Percentiles rank a stretch among this genome's conserved stretches.
Evolutionary conservation across 768 basidiomycete species (phyloP).

Genomic region (Pisolithus sp.): DNA sequence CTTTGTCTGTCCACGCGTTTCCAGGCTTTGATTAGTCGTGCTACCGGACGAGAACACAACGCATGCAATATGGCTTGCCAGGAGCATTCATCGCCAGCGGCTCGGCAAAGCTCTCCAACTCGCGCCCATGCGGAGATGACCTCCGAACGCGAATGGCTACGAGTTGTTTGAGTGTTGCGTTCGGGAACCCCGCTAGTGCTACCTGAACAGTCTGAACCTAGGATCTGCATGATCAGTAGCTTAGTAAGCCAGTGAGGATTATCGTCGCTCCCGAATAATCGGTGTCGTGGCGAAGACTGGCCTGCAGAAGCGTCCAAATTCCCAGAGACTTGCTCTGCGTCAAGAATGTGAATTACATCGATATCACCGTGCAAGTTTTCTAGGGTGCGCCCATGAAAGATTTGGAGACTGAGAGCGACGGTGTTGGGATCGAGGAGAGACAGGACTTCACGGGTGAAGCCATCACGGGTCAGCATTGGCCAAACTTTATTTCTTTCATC

Average conservation of each 20-base stretch:
- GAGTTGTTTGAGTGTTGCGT: constrained; percentile 34
- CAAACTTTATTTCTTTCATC: constrained; percentile 37
- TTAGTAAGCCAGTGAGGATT: constrained; percentile 80
- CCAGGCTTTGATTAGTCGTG: constrained; percentile 76
- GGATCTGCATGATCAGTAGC: constrained; percentile 61
- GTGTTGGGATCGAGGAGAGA: constrained; percentile 54
- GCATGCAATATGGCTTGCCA: constrained; percentile 72
- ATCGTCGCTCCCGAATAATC: constrained; percentile 63
- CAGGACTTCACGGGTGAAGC: constrained; percentile 62
- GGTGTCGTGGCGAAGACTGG: constrained; percentile 15
- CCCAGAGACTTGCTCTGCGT: constrained; percentile 17
- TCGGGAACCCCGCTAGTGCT: constrained; percentile 23
- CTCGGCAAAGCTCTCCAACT: constrained; percentile 66
- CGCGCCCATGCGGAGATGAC: constrained; percentile 67
- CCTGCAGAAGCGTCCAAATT: not conserved
- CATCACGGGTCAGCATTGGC: constrained; percentile 52
- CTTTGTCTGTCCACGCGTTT: constrained; percentile 60
- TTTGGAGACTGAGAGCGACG: constrained; percentile 56
- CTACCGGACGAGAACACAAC: constrained; percentile 66
- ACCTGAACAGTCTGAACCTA: constrained; percentile 50
- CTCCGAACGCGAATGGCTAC: constrained; percentile 67
- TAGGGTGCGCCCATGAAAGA: constrained; percentile 52
- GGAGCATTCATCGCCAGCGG: constrained; percentile 71
- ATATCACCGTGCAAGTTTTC: constrained; percentile 49
- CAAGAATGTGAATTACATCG: constrained; percentile 39